Evolutionary conservation across 495 filamentous ascomycete genomes (phyloP), one percentile per base, ranked within the genome.

Genomic region (Astrocystis sublimbata): DNA sequence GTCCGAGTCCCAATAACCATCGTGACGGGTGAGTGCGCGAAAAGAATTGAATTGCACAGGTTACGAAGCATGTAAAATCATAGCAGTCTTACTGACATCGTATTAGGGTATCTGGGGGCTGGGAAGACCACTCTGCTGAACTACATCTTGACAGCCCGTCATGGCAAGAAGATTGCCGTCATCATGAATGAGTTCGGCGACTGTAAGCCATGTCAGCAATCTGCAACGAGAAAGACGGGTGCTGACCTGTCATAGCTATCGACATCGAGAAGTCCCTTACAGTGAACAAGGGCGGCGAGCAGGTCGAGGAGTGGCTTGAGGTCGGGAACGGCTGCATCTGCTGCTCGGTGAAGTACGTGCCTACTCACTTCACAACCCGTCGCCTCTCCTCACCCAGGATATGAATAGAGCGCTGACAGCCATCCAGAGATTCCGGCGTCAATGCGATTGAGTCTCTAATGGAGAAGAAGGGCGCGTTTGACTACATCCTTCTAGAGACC

Each of bases 141-240:
- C 70, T 96, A 98, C 73, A 97, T 98, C 43, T 80, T 98, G 36
- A 92, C 86, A 21, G 92, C 92, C 63, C 87, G 91, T 56, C 94
- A 98, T 83, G 93, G 93, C 70, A 98, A 97, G 81, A 94, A 88
- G 72, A 92, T 98, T 72, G 94, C 94, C 9, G 94, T 98, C 26
- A 98, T 98, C 60, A 85, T 98, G 78, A 98, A 98, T 74, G 93
- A 98, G 75, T 98, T 98, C 71, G 93, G 93, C 47, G 91, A 98
- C 71, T 96, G 92, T 96, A 79, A 88, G 64, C 3, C 19, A 13
- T 26, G 13, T 31, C 47, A 28, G 12, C 45, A 47, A 38, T 30
- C 1, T 2, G 4, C 3, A 6, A 35, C 3, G 15, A 12, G 19
- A n/a, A 6, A 24, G 46, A n/a, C n/a, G 3, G 21, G 35, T 9